Evolutionary conservation across 805 yeast genomes (phyloP), one percentile per base, ranked within the genome.

Genomic region (Lipomyces japonicus): DNA sequence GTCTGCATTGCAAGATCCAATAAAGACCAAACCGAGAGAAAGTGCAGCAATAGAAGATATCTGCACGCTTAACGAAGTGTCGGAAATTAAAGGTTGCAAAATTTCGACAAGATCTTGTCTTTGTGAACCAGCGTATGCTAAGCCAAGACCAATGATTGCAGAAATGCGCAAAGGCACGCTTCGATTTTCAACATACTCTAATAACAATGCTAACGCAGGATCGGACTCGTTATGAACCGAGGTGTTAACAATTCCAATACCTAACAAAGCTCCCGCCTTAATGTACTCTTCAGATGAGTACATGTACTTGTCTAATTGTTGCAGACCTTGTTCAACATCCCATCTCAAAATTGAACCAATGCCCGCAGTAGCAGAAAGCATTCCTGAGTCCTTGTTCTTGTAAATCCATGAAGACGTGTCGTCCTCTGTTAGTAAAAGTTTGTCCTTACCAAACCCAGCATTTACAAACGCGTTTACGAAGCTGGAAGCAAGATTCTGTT

Each of bases 171-270:
- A 74, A 46, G 79, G 71, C 52, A 77, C 75, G 58, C 80, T 81
- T 6, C 81, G 68, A 60, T 81, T 85, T 43, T 77, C 75, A 25
- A 86, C 83, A 63, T 85, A 86, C 57, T 91, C 97, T 6, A 65
- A 88, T 57, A 93, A 76, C 59, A 93, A 71, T 25, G 95, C 81
- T 54, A 87, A 75, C 4, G 97, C 91, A 1, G 97, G 91, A 58
- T 89, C 97, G 38, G 90, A 87, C 55, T 91, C 98, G 65, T 91
- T 96, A 69, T 87, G 96, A 48, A 93, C 91, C 69, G 95, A 95
- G 21, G 95, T 77, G 25, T 95, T 86, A 4, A 88, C 82, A 42
- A 93, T 77, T 68, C 97, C 98, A 68, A 88, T 87, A 68, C 97
- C 99, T 59, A 93, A 76, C 51, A 93, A 75, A 3, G 98, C 96